Base-by-base conservation (phyloP, 2,329 filamentous ascomycete genomes). In the Triangularia setosa region DNA sequence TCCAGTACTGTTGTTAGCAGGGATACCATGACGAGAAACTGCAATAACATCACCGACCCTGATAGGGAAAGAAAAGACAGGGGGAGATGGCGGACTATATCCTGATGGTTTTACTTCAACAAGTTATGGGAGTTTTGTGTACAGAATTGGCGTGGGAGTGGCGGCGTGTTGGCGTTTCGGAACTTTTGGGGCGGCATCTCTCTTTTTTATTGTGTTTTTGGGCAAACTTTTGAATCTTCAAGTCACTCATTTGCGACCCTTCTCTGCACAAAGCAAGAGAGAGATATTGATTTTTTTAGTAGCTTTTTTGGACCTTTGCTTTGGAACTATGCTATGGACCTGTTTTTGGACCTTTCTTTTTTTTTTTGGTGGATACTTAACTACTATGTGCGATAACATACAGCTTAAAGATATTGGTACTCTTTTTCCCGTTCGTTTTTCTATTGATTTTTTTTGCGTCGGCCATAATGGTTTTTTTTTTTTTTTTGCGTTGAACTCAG, bases 181-280 rank as follows among this genome's bases (percentile, higher is more conserved):
- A 24, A 14, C 12, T 25, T 61, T 28, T 55, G 16, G n/a, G 9
- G 24, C 65, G 54, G 48, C 60, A 60, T 24, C 27, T 56, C 58
- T 58, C 24, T 44, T 58, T 58, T 40, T 60, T 61, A n/a, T 61
- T 30, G 3, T 52, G 33, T 64, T 33, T 21, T 53, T 12, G 35
- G 35, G 35, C 8, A 18, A n/a, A 18, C 3, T 44, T 44, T 6
- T 18, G 40, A n/a, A 48, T 48, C 25, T 65, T 65, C 60, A 40
- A 53, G 64, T 65, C 64, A 65, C 61, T 65, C 64, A 25, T 58
- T 65, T 61, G 57, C 57, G 61, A 65, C 61, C 30, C 30, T 33
- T 33, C 27, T 33, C 30, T 33, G 11, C 14, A 3, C 5, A 35
- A 11, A 3, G 12, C 12, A 14, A n/a, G n/a, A 48, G 40, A 21